Conservation (phyloP, 805 yeast genomes). For the Pichia phayaonensis region DNA sequence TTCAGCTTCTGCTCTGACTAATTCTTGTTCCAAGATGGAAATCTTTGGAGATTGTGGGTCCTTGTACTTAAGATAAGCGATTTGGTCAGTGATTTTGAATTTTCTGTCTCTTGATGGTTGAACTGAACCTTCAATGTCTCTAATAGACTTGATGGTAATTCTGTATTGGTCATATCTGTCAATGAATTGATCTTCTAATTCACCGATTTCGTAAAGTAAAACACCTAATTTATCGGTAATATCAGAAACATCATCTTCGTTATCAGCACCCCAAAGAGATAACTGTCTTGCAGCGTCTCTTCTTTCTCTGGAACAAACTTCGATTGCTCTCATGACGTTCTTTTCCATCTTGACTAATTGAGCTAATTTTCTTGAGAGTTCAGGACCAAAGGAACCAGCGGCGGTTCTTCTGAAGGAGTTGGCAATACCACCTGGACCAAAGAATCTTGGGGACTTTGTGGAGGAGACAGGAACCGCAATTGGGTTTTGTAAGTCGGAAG, state of each 20-base stretch:
- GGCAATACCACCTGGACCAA: constrained; percentile 70
- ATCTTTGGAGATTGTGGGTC: constrained; percentile 82
- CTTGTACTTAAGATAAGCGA: constrained; percentile 76
- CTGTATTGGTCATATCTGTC: constrained; percentile 83
- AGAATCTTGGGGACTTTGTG: constrained; percentile 55
- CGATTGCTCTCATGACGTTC: constrained; percentile 72
- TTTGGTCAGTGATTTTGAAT: constrained; percentile 77
- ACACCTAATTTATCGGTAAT: constrained; percentile 85
- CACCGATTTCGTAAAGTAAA: constrained; percentile 74
- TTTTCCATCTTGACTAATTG: constrained; percentile 75
- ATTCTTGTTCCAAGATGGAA: constrained; percentile 75
- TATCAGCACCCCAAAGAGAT: constrained; percentile 80
- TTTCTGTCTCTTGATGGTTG: constrained; percentile 86
- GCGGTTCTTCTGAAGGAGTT: constrained; percentile 47
- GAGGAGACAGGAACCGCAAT: constrained; percentile 75
- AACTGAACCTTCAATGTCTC: constrained; percentile 82
- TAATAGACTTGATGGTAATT: constrained; percentile 68
- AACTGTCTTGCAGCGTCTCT: constrained; percentile 77
- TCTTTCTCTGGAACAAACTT: constrained; percentile 69
- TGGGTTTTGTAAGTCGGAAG: constrained; percentile 71
- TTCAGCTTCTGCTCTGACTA: constrained; percentile 89
- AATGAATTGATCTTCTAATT: constrained; percentile 79
- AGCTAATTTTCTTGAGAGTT: constrained; percentile 64
- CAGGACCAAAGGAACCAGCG: constrained; percentile 79
- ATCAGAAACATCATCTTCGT: constrained; percentile 80